A percentile compares a stretch with the other conserved stretches of the same genome.
Conservation (phyloP, 345 rosid genomes). For the Gossypium arboreum region DNA sequence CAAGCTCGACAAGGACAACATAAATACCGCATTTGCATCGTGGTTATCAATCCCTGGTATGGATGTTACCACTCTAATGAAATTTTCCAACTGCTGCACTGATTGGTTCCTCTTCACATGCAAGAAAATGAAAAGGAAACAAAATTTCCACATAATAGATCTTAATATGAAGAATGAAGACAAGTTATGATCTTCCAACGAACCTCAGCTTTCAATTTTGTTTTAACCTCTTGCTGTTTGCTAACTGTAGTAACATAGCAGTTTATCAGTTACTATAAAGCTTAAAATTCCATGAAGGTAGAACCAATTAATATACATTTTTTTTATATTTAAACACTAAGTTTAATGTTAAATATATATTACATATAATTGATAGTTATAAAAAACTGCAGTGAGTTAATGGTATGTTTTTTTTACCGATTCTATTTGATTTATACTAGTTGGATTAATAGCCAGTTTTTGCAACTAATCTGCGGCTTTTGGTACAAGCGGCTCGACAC, state of each 20-base stretch:
- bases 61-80: constrained; percentile 61
- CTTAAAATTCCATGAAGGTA: not conserved
- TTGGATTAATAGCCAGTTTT: no score
- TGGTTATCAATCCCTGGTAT: constrained; percentile 78
- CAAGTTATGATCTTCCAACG: constrained; percentile 18
- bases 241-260: constrained; percentile 45
- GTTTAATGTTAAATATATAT: no score
- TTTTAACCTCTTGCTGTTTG: constrained; percentile 60
- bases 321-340: no score
- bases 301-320: no score
- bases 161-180: not conserved
- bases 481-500: no score
- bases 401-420: no score
- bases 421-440: no score
- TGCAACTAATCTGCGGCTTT: no score
- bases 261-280: not conserved
- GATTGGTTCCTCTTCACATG: constrained; percentile 59
- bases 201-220: constrained; percentile 83
- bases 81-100: constrained; percentile 54
- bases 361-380: no score
- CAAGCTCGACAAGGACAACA: not conserved
- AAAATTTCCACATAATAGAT: constrained; percentile 2
- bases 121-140: constrained; percentile 9
- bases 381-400: no score
- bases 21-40: constrained; percentile 71